Evolutionary conservation across 2,329 filamentous ascomycete species (phyloP), one percentile per base, ranked within the genome.

Genomic region (Calcarisporium arbuscula): DNA sequence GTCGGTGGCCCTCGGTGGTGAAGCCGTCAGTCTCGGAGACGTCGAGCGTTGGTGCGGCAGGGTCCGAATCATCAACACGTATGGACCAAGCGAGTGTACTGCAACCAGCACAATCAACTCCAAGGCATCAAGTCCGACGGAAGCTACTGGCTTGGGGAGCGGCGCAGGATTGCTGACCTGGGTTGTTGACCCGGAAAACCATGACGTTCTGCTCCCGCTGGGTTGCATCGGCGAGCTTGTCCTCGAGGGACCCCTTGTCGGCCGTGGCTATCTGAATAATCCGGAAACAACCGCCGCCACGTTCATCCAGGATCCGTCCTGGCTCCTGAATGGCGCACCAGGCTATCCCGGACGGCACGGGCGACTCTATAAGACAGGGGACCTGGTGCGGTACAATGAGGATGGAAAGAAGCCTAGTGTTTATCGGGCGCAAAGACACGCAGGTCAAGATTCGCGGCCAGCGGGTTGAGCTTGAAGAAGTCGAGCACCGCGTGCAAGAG

Each of bases 381-480:
- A 74, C 43, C 51, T 74, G 3, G 69, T 56, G 3, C 44, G 47
- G 18, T 68, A 68, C 25, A 52, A 62, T 22, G 44, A 50, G 0
- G 60, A 70, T 25, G 64, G 65, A 0, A n/a, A n/a, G n/a, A n/a
- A 50, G 51, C 5, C 43, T 74, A 5, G 47, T 57, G 0, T 72
- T 64, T 25, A 39, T 72, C 14, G 70, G 70, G 11, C 61, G 76
- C 11, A 75, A 74, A 41, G 75, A 80, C 42, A 64, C 63, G 0
- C 75, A 80, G 47, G 63, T 79, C 30, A 80, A 80, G 48, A 53
- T 80, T 6, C 64, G 68, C 9, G 80, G 80, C 9, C 77, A 69
- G 38, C 56, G 74, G 20, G 61, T 77, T 27, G 79, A 74, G 52
- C 58, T 73, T 4, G 49, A 43, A 0, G 58, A 59, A 14, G 39